phyloP scores from a whole-genome alignment of 495 filamentous ascomycete species.

The Stereocaulon alpinum region DNA sequence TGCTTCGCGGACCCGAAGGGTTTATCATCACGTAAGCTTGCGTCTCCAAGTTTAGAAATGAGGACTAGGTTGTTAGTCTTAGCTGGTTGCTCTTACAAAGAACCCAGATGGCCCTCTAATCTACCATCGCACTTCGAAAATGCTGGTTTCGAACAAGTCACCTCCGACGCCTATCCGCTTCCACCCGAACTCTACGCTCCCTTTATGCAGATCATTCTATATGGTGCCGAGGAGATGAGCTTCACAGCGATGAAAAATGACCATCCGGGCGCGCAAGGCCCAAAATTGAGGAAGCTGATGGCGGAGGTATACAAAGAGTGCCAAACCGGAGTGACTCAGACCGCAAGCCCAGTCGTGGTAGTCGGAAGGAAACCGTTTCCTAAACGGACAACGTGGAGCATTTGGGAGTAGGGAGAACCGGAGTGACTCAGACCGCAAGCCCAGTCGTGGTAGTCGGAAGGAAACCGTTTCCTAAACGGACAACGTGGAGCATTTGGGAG shows the following conservation, averaged over 20 bases:
- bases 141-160: conserved; percentile 1
- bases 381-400: too few species aligned
- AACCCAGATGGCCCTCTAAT: conserved; percentile 4
- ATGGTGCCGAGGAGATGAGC: conserved; percentile 6
- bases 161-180: neutral
- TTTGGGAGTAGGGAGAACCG: too few species aligned
- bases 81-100: neutral
- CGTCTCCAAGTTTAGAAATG: neutral
- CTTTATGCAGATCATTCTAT: conserved; percentile 6
- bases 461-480: neutral
- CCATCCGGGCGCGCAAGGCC: neutral
- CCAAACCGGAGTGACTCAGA: conserved; percentile 1
- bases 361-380: neutral
- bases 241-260: conserved; percentile 5
- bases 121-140: neutral
- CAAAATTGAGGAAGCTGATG: neutral
- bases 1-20: conserved; percentile 2
- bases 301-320: conserved; percentile 4
- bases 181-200: conserved; percentile 6
- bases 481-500: too few species aligned
- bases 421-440: conserved; percentile 6
- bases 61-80: neutral
- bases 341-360: conserved; percentile 4
- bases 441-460: conserved; percentile 2
- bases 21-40: neutral